Evolutionary conservation across 78 protist species (phyloP).

Genomic region (Dictyostelium purpureum): DNA sequence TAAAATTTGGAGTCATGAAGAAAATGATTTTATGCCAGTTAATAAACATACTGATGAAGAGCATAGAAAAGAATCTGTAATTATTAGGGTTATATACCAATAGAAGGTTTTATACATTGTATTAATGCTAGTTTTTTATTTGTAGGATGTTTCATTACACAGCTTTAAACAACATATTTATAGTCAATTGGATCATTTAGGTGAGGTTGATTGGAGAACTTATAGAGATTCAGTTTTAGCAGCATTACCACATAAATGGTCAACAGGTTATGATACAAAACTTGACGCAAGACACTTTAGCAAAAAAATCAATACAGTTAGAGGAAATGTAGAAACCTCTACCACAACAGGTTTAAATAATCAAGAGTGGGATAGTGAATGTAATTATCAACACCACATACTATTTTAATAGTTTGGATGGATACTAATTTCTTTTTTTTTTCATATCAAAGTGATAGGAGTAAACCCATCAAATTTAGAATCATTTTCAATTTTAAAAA

Average conservation of each 20-base stretch:
- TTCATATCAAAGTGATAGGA: not conserved
- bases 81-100: not conserved
- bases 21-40: constrained; percentile 36
- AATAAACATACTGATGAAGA: constrained; percentile 38
- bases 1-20: constrained; percentile 52
- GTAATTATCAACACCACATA: not conserved
- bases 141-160: constrained; percentile 4
- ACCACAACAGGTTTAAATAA: not conserved
- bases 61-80: constrained; percentile 10
- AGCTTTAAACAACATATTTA: constrained; percentile 57
- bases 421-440: not conserved
- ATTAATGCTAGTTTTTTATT: not conserved
- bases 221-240: constrained; percentile 33
- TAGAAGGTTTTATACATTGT: not conserved
- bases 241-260: constrained; percentile 65
- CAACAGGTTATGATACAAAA: constrained; percentile 26
- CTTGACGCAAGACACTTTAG: constrained; percentile 39
- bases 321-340: not conserved
- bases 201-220: constrained; percentile 73
- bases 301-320: not conserved
- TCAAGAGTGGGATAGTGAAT: constrained; percentile 21
- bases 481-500: not conserved
- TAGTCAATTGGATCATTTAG: constrained; percentile 48
- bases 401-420: not conserved
- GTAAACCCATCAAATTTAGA: constrained; percentile 24